Percentiles rank a stretch among this genome's conserved stretches.
These are phyloP conservation scores for Coemansia sp. DNA, from an alignment of 192 early-diverging fungal species.

Conservation along the genomic window DNA sequence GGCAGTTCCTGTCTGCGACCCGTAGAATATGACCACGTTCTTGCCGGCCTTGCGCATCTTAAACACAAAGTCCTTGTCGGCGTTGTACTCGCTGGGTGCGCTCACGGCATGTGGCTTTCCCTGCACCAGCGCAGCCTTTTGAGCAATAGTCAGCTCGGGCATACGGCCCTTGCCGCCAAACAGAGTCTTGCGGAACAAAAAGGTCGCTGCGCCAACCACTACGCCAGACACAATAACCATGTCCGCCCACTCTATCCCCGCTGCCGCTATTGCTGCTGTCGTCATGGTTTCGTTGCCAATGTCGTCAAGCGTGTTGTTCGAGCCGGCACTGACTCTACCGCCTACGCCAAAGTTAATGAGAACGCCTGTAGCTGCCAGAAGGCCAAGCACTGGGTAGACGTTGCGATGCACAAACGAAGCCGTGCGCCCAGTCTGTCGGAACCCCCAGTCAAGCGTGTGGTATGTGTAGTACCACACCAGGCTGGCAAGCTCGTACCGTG, in stretches of 20 bases:
- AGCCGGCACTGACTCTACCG: not conserved
- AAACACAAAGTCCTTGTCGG: constrained; percentile 44
- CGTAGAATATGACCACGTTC: constrained; percentile 86
- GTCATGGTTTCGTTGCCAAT: not conserved
- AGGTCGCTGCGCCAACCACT: constrained; percentile 43
- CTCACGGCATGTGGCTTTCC: not conserved
- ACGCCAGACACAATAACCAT: constrained; percentile 48
- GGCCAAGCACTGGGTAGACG: constrained; percentile 23
- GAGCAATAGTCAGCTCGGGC: constrained; percentile 24
- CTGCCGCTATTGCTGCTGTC: not conserved
- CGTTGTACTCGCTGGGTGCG: constrained; percentile 19
- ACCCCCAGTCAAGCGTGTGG: constrained; percentile 38
- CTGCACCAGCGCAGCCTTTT: constrained; percentile 17
- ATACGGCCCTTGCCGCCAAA: constrained; percentile 26
- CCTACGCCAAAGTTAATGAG: constrained; percentile 4
- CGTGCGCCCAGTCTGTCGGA: constrained; percentile 28
- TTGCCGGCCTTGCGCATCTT: constrained; percentile 56
- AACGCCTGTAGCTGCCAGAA: constrained; percentile 1
- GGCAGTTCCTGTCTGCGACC: constrained; percentile 98
- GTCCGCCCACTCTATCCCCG: constrained; percentile 43
- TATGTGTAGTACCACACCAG: constrained; percentile 46
- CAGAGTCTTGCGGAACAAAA: constrained; percentile 46
- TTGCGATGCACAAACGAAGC: constrained; percentile 9
- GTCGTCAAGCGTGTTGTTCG: not conserved
- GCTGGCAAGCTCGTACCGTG: constrained; percentile 41